Evolutionary conservation across 495 filamentous ascomycete genomes (phyloP), one percentile per base, ranked within the genome.

Genomic region (Aspergillus diversus): DNA sequence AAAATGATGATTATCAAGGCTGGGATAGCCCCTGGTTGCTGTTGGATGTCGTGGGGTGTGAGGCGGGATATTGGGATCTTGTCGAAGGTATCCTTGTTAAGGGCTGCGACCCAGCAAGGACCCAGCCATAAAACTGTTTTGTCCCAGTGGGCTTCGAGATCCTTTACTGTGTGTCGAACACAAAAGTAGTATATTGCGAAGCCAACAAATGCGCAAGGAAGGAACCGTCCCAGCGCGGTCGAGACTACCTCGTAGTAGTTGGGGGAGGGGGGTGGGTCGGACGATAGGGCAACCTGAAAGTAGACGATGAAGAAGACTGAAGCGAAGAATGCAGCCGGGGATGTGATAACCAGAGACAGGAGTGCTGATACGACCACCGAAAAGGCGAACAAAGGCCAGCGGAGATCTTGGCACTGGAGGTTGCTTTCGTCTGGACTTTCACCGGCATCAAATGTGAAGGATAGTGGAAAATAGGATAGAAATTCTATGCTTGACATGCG

Each of bases 11-110:
- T 78, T 12, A 84, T 79, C 17, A 94, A 80, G 8, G 90, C 89
- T 1, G 80, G 78, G 54, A 87, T 80, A 3, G 91, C 91, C 5
- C 90, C 90, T 1, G 89, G 90, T 65, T 93, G 89, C 63, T 93
- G 89, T 37, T 84, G 66, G 37, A 95, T 78, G 64, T 94, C 91
- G 63, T 89, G 86, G 0, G 83, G 80, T 2, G 89, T 93, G 13
- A 95, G 79, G 17, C 91, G 84, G 47, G 86, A 83, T 67, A 95
- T 89, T 5, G 91, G 91, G 68, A 95, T 90, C 8, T 74, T 75
- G 65, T 91, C 89, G 65, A 95, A 86, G 6, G 91, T 92, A 65
- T 91, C 85, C 60, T 90, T 92, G 43, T 85, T 87, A 35, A 94
- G 75, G 8, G 90, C 88, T 33, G 89, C 90, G 57, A 93, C 80